These are phyloP conservation scores for Leishmania amazonensis DNA, from an alignment of 208 protist genomes.

Conservation along the genomic window DNA sequence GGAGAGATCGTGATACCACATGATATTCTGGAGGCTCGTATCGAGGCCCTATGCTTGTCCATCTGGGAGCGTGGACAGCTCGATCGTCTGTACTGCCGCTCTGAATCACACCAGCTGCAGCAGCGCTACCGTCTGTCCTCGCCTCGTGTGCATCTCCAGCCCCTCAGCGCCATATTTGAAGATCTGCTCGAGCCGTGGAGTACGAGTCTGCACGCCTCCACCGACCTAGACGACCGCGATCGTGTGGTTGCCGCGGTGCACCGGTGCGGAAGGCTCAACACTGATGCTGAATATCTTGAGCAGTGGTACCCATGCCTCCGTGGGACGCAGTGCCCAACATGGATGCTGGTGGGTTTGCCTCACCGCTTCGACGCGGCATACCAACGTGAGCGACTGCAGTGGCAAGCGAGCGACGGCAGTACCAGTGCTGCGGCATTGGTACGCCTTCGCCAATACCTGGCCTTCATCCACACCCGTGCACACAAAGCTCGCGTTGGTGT, in stretches of 20 bases:
- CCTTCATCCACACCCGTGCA: slow-evolving; percentile 39
- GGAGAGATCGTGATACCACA: slow-evolving; percentile 16
- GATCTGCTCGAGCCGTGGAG: slow-evolving; percentile 53
- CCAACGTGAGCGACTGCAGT: slow-evolving; percentile 20
- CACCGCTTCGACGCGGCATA: slow-evolving; percentile 28
- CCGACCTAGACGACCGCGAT: slow-evolving; percentile 26
- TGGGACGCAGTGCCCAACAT: slow-evolving; percentile 5
- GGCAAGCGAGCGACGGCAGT: slow-evolving; percentile 10
- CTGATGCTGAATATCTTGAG: slow-evolving; percentile 35
- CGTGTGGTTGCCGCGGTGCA: slow-evolving; percentile 30
- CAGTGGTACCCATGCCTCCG: slow-evolving; percentile 27
- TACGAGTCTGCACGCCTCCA: slow-evolving; percentile 22
- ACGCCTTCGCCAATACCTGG: slow-evolving; percentile 28
- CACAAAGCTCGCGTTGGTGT: slow-evolving; percentile 40
- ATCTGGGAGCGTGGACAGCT: slow-evolving; percentile 51
- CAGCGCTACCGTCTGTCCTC: slow-evolving; percentile 41
- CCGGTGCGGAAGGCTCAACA: slow-evolving; percentile 26
- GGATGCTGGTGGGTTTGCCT: slow-evolving; percentile 14
- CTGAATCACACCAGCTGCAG: slow-evolving; percentile 58
- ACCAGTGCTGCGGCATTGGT: background rate
- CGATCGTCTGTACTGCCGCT: slow-evolving; percentile 36
- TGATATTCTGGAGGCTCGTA: slow-evolving; percentile 29
- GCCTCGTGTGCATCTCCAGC: slow-evolving; percentile 44
- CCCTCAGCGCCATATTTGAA: slow-evolving; percentile 45
- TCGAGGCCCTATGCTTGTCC: slow-evolving; percentile 35